A percentile compares a stretch with the other conserved stretches of the same genome.
Conservation (phyloP, 257 asterid species). For the Prunella vulgaris region DNA sequence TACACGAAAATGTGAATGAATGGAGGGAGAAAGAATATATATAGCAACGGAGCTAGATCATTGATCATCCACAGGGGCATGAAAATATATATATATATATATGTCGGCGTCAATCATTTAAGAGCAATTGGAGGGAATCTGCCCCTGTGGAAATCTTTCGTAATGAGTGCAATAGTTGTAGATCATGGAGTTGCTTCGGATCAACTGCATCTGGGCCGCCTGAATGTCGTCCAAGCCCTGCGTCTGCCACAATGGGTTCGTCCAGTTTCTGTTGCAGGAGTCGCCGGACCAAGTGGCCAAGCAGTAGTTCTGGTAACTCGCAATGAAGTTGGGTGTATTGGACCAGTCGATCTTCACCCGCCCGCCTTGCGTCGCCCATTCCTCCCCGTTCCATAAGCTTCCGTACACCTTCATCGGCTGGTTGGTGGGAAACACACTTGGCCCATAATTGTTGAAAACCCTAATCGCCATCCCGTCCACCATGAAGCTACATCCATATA, state of each 20-base stretch:
- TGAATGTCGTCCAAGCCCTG: constrained; percentile 40
- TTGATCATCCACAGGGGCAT: no score
- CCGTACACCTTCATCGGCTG: constrained; percentile 50
- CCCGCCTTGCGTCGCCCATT: constrained; percentile 73
- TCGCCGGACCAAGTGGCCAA: constrained; percentile 7
- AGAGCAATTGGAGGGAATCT: no score
- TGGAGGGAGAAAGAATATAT: no score
- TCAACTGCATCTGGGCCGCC: constrained; percentile 30
- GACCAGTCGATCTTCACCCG: constrained; percentile 58
- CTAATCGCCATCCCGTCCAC: constrained; percentile 54
- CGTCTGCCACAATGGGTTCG: constrained; percentile 35
- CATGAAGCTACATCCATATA: constrained; percentile 35
- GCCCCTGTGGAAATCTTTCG: no score
- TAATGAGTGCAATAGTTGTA: no score
- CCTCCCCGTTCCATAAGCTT: constrained; percentile 62
- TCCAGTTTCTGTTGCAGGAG: constrained; percentile 17
- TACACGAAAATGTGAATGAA: no score
- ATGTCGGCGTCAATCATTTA: no score
- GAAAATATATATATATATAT: no score
- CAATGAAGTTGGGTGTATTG: constrained; percentile 43
- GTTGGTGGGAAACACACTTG: constrained; percentile 39
- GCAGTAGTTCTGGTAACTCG: constrained; percentile 35
- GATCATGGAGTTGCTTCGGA: constrained; percentile 36
- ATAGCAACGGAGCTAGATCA: no score
- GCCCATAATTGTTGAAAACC: constrained; percentile 46